Evolutionary conservation across 768 basidiomycete species (phyloP).

Genomic region (Tricholoma sp.): DNA sequence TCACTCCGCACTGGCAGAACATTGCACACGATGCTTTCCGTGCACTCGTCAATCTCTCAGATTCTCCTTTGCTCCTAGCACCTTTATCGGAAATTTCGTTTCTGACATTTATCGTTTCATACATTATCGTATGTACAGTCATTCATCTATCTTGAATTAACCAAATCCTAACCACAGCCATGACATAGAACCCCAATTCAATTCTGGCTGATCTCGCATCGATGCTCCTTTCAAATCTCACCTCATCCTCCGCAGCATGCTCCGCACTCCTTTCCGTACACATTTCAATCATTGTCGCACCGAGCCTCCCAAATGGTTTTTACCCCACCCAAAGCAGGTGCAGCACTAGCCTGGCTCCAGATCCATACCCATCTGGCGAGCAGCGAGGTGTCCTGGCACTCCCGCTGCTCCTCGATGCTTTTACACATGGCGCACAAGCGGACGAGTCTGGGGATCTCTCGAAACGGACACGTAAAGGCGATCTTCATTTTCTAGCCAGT

Average conservation of each 20-base stretch:
- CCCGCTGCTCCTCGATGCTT: slow-evolving; percentile 85
- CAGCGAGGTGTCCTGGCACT: slow-evolving; percentile 56
- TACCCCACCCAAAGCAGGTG: slow-evolving; percentile 77
- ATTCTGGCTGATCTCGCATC: slow-evolving; percentile 90
- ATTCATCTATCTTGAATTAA: background rate
- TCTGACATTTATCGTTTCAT: slow-evolving; percentile 78
- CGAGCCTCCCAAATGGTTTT: slow-evolving; percentile 45
- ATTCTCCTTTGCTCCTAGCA: slow-evolving; percentile 63
- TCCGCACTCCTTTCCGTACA: slow-evolving; percentile 57
- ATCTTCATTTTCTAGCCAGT: slow-evolving; percentile 86
- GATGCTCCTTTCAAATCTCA: slow-evolving; percentile 97
- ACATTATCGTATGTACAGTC: slow-evolving; percentile 68
- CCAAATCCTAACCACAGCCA: slow-evolving; percentile 1
- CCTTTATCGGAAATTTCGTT: slow-evolving; percentile 70
- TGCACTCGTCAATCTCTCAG: slow-evolving; percentile 90
- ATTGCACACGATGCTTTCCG: slow-evolving; percentile 94
- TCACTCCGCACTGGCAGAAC: slow-evolving; percentile 49
- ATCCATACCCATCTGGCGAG: slow-evolving; percentile 59
- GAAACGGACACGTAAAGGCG: slow-evolving; percentile 60
- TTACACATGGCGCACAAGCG: slow-evolving; percentile 64
- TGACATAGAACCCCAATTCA: slow-evolving; percentile 74
- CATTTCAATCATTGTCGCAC: slow-evolving; percentile 54
- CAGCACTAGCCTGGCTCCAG: slow-evolving; percentile 71
- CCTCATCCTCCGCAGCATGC: slow-evolving; percentile 67
- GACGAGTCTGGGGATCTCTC: slow-evolving; percentile 43